Evolutionary conservation across 2,329 filamentous ascomycete genomes (phyloP), one percentile per base, ranked within the genome.

Genomic region (Hypoxylon sp.): DNA sequence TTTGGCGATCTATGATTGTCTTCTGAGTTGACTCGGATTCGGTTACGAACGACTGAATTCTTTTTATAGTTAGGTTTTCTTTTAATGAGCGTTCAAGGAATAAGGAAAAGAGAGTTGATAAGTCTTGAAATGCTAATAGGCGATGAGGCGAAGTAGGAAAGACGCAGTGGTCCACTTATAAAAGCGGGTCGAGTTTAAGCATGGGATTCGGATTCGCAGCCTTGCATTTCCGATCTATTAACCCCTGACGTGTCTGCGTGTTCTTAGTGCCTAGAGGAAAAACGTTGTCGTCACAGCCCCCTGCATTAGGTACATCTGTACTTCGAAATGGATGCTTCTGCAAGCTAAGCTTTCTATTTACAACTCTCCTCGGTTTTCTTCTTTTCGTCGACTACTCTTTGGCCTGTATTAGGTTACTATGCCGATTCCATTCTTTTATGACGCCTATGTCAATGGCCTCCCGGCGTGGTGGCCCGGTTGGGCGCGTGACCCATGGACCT

Each of bases 371-470:
- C 10, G 34, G 34, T 55, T 34, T 36, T n/a, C n/a, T 49, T 32
- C 46, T 55, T 34, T 51, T 23, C 38, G 51, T 57, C 11, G 23
- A 5, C 17, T 21, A 43, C 14, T 9, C 32, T 38, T 11, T 50
- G 10, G 10, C 23, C 5, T 57, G 28, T 41, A 14, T 61, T 57
- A 67, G 63, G 41, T 61, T 64, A 79, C 72, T 43, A 88, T 88
- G 86, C 84, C 86, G 45, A 75, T 89, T 67, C 83, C 84, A 17
- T 84, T 87, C 71, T 59, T 87, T 63, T 79, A 83, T 72, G 79
- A 82, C 68, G 68, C 83, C 51, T 73, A 84, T 69, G 75, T 81
- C 67, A 77, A 87, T 65, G 87, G 87, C 65, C 77, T 81, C 19
- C 87, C 87, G 17, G 73, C 75, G 65, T 85, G 83, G 80, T 74